Conservation (phyloP, 2,329 filamentous ascomycete species). For the Aspergillus costaricaensis region DNA sequence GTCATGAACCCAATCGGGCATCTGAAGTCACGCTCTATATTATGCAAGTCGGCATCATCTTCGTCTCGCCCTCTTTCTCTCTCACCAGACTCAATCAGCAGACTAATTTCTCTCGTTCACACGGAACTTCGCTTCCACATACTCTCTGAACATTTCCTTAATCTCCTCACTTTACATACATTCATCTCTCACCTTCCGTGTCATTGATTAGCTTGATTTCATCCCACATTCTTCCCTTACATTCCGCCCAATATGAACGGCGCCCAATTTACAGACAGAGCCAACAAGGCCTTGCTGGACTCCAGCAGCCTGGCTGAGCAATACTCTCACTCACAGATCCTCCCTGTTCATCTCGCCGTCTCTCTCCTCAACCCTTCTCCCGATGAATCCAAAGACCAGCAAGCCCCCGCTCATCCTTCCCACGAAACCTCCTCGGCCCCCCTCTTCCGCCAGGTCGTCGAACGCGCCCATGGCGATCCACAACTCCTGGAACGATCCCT, state of each 20-base stretch:
- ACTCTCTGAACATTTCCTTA: too few relatives aligned
- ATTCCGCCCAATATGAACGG: slow-evolving; percentile 38
- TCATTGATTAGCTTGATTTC: too few relatives aligned
- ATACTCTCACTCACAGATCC: slow-evolving; percentile 87
- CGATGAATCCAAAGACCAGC: slow-evolving; percentile 74
- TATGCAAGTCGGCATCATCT: neutral
- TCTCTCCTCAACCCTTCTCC: slow-evolving; percentile 49
- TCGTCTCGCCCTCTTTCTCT: neutral
- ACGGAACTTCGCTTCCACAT: too few relatives aligned
- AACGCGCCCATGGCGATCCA: slow-evolving; percentile 88
- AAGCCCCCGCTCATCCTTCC: slow-evolving; percentile 64
- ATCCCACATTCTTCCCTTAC: neutral
- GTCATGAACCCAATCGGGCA: slow-evolving; percentile 31
- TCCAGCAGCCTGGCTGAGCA: slow-evolving; percentile 84
- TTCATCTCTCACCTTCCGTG: too few relatives aligned
- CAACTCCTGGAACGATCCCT: slow-evolving; percentile 85
- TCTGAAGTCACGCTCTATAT: slow-evolving; percentile 2
- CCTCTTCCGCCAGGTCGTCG: slow-evolving; percentile 93
- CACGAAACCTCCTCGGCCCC: slow-evolving; percentile 65
- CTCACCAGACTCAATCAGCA: neutral
- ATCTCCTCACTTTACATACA: too few relatives aligned
- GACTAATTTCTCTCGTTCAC: too few relatives aligned
- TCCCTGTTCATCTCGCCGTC: slow-evolving; percentile 83
- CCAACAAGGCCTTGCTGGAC: slow-evolving; percentile 84
- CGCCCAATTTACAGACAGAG: slow-evolving; percentile 84